A percentile compares a stretch with the other conserved stretches of the same genome.
These are phyloP conservation scores for Hyphodiscus sp. DNA, from an alignment of 2,329 filamentous ascomycete species.

Conservation along the genomic window DNA sequence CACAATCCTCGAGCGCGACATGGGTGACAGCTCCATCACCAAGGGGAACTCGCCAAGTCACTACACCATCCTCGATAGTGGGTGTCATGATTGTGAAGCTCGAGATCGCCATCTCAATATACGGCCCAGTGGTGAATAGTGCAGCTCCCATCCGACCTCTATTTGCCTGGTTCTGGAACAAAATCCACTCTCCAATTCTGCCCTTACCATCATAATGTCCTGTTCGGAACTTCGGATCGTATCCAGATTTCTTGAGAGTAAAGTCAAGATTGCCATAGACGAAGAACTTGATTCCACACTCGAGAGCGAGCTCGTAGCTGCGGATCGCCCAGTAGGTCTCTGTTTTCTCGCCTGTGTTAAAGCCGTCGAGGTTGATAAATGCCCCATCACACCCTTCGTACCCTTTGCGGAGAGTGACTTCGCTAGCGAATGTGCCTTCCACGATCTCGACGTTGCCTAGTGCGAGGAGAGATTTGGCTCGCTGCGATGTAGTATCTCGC, in stretches of 20 bases:
- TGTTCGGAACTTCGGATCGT: slow-evolving; percentile 37
- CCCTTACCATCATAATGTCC: slow-evolving; percentile 46
- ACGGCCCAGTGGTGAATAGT: slow-evolving; percentile 39
- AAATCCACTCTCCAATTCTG: slow-evolving; percentile 39
- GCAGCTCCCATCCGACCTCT: slow-evolving; percentile 30
- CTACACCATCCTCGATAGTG: slow-evolving; percentile 33
- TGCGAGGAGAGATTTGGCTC: slow-evolving; percentile 36
- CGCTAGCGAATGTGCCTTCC: slow-evolving; percentile 41
- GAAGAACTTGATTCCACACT: slow-evolving; percentile 38
- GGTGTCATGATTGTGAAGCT: slow-evolving; percentile 35
- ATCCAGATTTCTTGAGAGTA: slow-evolving; percentile 40
- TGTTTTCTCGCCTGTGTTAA: slow-evolving; percentile 45
- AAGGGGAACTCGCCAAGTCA: slow-evolving; percentile 38
- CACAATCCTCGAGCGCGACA: slow-evolving; percentile 41
- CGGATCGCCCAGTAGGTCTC: slow-evolving; percentile 44
- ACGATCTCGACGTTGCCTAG: slow-evolving; percentile 42
- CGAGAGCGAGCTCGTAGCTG: slow-evolving; percentile 36
- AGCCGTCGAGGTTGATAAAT: slow-evolving; percentile 49
- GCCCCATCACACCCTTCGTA: slow-evolving; percentile 41
- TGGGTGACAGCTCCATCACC: slow-evolving; percentile 36
- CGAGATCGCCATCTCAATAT: slow-evolving; percentile 40
- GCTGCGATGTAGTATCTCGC: slow-evolving; percentile 35
- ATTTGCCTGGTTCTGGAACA: slow-evolving; percentile 34
- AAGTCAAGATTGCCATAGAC: slow-evolving; percentile 45
- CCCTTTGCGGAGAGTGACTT: slow-evolving; percentile 37